A percentile compares a stretch with the other conserved stretches of the same genome.
Evolutionary conservation across 2,329 filamentous ascomycete genomes (phyloP).

Genomic region (Aspergillus calidoustus): DNA sequence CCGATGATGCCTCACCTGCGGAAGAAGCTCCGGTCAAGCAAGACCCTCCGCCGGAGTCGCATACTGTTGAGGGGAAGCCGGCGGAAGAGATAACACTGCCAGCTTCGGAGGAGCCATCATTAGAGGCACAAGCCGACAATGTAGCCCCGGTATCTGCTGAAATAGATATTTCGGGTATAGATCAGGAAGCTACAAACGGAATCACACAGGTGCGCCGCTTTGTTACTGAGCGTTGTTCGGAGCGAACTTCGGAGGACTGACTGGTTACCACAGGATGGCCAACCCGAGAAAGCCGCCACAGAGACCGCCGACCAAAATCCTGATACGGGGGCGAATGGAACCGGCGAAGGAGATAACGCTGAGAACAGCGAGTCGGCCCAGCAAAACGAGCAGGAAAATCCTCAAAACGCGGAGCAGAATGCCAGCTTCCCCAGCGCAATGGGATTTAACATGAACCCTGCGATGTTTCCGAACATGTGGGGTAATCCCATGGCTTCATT

Average conservation of each 20-base stretch:
- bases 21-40: conserved; percentile 22
- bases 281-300: conserved; percentile 14
- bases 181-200: conserved; percentile 14
- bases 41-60: conserved; percentile 21
- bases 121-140: conserved; percentile 22
- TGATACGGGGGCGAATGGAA: conserved; percentile 15
- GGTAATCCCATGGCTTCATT: conserved; percentile 73
- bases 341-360: conserved; percentile 26
- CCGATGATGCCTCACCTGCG: conserved; percentile 30
- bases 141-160: conserved; percentile 11
- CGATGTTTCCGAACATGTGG: conserved; percentile 63
- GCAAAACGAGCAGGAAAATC: conserved; percentile 21
- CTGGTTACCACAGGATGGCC: conserved; percentile 20
- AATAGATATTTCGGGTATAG: conserved; percentile 13
- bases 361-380: conserved; percentile 21
- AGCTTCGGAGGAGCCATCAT: conserved; percentile 18
- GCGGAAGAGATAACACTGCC: conserved; percentile 14
- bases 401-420: conserved; percentile 16
- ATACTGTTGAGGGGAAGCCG: conserved; percentile 22
- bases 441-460: conserved; percentile 51
- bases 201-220: conserved; percentile 25
- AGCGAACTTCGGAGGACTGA: background rate
- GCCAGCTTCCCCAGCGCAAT: conserved; percentile 33
- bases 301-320: conserved; percentile 18
- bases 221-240: background rate